Evolutionary conservation across 1,284 basidiomycete species (phyloP).

Genomic region (Calocybe gambosa): DNA sequence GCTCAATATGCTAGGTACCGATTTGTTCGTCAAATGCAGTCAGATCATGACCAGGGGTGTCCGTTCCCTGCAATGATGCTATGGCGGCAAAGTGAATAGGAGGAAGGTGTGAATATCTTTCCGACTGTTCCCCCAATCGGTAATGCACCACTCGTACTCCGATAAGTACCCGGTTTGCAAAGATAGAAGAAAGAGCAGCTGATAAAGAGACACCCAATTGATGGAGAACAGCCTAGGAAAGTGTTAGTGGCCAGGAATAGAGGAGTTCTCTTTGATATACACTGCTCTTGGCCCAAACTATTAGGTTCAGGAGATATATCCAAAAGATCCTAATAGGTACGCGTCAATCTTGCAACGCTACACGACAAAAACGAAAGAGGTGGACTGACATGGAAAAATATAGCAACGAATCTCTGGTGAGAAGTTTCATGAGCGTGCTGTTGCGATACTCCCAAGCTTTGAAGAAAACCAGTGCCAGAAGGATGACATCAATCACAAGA

Average conservation of each 20-base stretch:
- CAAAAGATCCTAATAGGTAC: neutral
- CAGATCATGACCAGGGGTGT: neutral
- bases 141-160: neutral
- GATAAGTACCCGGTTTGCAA: neutral
- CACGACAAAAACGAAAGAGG: neutral
- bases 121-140: neutral
- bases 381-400: neutral
- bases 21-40: neutral
- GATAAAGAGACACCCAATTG: neutral
- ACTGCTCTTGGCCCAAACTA: neutral
- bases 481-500: too few relatives aligned
- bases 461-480: too few relatives aligned
- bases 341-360: too few relatives aligned
- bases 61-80: neutral
- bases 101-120: neutral
- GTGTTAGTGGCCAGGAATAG: neutral
- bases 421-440: too few relatives aligned
- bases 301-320: neutral
- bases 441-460: too few relatives aligned
- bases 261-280: neutral
- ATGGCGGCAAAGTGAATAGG: neutral
- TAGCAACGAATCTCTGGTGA: neutral
- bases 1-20: too few relatives aligned
- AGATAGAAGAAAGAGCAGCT: neutral
- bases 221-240: neutral